Conservation (phyloP, 2,329 filamentous ascomycete species). For the Aspergillus transmontanensis region DNA sequence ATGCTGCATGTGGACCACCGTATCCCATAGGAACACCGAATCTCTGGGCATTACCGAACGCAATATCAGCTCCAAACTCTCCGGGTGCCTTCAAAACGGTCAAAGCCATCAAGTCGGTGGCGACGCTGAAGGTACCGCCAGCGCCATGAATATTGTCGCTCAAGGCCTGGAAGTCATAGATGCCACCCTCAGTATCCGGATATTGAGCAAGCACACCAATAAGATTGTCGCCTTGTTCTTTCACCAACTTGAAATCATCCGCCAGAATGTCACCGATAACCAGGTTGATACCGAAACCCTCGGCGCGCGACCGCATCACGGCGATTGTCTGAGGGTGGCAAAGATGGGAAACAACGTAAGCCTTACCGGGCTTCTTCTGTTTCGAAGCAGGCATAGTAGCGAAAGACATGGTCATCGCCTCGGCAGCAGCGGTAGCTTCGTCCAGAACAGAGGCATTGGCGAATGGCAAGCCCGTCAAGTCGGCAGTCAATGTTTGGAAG, state of each 20-base stretch:
- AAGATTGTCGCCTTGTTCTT: constrained; percentile 76
- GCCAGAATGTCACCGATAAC: constrained; percentile 71
- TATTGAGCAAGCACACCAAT: constrained; percentile 95
- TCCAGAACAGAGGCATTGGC: constrained; percentile 90
- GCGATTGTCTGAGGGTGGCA: constrained; percentile 84
- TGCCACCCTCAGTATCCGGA: constrained; percentile 81
- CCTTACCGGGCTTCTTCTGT: constrained; percentile 74
- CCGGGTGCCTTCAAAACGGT: constrained; percentile 87
- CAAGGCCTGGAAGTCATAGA: constrained; percentile 74
- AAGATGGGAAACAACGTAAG: constrained; percentile 78
- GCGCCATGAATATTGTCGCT: constrained; percentile 75
- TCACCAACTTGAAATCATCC: constrained; percentile 65
- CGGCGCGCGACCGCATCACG: constrained; percentile 80
- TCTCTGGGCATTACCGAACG: constrained; percentile 88
- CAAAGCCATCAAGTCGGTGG: constrained; percentile 84
- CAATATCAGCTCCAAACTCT: constrained; percentile 93
- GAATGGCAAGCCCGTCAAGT: constrained; percentile 83
- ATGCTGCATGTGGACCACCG: constrained; percentile 93
- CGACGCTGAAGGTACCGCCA: constrained; percentile 79
- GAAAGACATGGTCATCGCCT: constrained; percentile 92
- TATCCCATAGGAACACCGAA: constrained; percentile 91
- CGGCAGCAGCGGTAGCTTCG: constrained; percentile 87
- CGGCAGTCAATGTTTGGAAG: constrained; percentile 90
- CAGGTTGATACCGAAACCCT: constrained; percentile 87
- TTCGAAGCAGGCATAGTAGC: constrained; percentile 71